Evolutionary conservation across 2,329 filamentous ascomycete genomes (phyloP).

Genomic region (Helotiales sp.): DNA sequence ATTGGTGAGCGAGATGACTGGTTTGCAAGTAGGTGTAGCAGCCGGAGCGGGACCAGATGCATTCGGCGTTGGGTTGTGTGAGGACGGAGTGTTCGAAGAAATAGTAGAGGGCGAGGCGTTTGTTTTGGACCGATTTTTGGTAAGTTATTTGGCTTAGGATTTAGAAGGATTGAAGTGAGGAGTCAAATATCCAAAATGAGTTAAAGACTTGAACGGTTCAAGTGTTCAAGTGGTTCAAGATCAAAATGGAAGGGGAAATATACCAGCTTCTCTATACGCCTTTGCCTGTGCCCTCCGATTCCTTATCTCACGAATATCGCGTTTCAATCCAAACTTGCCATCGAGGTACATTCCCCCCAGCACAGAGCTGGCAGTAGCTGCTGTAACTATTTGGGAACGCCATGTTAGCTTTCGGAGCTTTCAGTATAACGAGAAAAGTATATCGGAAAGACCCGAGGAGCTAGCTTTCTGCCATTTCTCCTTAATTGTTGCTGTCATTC

Average conservation of each 20-base stretch:
- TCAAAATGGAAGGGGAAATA: conserved; percentile 22
- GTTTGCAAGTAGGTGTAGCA: conserved; percentile 64
- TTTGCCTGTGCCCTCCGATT: conserved; percentile 50
- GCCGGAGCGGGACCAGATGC: conserved; percentile 70
- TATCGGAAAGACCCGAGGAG: too few species aligned
- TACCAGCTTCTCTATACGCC: conserved; percentile 55
- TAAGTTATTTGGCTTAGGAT: background rate
- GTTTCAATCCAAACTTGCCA: conserved; percentile 69
- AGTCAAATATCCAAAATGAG: too few species aligned
- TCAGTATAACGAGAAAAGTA: too few species aligned
- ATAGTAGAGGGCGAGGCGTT: conserved; percentile 67
- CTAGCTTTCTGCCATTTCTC: too few species aligned
- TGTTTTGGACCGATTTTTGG: conserved; percentile 46
- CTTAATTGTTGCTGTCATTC: too few species aligned
- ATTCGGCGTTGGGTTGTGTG: conserved; percentile 56
- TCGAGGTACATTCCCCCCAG: conserved; percentile 64
- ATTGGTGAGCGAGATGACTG: conserved; percentile 62
- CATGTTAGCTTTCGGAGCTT: conserved; percentile 24
- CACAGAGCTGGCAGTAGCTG: conserved; percentile 42
- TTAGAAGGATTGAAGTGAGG: too few species aligned
- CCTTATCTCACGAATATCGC: conserved; percentile 61
- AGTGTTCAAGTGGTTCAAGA: background rate
- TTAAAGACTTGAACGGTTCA: too few species aligned
- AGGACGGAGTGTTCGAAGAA: conserved; percentile 63
- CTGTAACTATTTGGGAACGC: conserved; percentile 26